Percentiles rank a stretch among this genome's conserved stretches.
Conservation (phyloP, 495 filamentous ascomycete genomes). For the Glutinoglossum americanum region DNA sequence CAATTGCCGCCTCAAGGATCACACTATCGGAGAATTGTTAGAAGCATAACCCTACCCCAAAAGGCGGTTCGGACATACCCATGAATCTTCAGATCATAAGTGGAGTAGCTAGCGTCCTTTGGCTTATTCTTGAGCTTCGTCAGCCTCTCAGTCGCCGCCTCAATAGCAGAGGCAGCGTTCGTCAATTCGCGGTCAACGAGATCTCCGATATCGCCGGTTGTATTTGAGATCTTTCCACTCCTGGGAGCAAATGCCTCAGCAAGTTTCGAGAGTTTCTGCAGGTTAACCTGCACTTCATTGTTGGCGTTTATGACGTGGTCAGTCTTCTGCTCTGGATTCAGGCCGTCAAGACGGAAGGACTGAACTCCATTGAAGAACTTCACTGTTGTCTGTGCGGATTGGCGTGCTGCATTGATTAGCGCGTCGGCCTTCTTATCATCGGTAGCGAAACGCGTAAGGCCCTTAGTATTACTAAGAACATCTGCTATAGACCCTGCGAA, state of each 20-base stretch:
- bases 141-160: constrained; percentile 70
- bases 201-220: constrained; percentile 69
- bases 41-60: background rate
- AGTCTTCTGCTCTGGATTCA: constrained; percentile 73
- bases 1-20: constrained; percentile 82
- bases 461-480: constrained; percentile 90
- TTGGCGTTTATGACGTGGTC: constrained; percentile 94
- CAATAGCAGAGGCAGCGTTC: constrained; percentile 90
- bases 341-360: constrained; percentile 77
- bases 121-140: constrained; percentile 85
- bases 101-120: constrained; percentile 68
- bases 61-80: constrained; percentile 21
- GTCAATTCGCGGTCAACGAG: constrained; percentile 78
- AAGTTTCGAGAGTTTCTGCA: constrained; percentile 79
- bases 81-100: constrained; percentile 86
- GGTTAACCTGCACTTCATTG: constrained; percentile 74
- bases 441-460: constrained; percentile 77
- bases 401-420: constrained; percentile 55
- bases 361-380: constrained; percentile 89
- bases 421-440: constrained; percentile 87
- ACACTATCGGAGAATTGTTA: constrained; percentile 15
- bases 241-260: constrained; percentile 78
- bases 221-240: constrained; percentile 54
- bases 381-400: constrained; percentile 71
- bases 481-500: constrained; percentile 83